These are phyloP conservation scores for Teunomyces kruisii DNA, from an alignment of 805 yeast genomes.

Conservation along the genomic window DNA sequence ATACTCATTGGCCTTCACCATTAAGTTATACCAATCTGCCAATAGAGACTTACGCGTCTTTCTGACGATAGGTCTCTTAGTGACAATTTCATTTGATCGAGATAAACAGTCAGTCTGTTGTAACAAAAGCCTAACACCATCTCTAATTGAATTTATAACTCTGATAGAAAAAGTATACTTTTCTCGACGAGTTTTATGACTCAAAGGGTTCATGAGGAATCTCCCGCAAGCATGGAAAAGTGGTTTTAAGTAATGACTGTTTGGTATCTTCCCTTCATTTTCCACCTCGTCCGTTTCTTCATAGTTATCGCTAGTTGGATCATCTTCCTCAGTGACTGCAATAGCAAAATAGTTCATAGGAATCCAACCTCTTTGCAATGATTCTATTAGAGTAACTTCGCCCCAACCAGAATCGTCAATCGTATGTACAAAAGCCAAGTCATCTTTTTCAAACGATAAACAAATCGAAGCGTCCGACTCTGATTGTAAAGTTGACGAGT, in stretches of 20 bases:
- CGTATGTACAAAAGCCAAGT: constrained; percentile 73
- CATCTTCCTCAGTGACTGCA: constrained; percentile 30
- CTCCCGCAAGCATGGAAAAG: constrained; percentile 64
- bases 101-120: constrained; percentile 74
- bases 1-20: constrained; percentile 74
- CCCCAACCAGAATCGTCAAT: constrained; percentile 88
- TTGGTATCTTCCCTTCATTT: constrained; percentile 31
- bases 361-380: constrained; percentile 75
- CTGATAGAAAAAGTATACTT: constrained; percentile 55
- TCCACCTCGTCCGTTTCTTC: constrained; percentile 28
- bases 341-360: constrained; percentile 76
- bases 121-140: constrained; percentile 65
- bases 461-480: constrained; percentile 71
- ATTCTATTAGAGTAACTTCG: constrained; percentile 69
- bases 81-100: constrained; percentile 67
- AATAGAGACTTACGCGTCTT: constrained; percentile 65
- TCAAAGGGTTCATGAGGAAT: constrained; percentile 63
- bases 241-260: constrained; percentile 51
- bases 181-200: constrained; percentile 39
- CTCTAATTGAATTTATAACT: constrained; percentile 64
- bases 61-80: constrained; percentile 58
- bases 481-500: constrained; percentile 57
- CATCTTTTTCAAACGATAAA: constrained; percentile 66
- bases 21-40: constrained; percentile 78
- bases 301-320: constrained; percentile 18